Evolutionary conservation across 257 asterid species (phyloP), one percentile per base, ranked within the genome.

Genomic region (Coffea canephora): DNA sequence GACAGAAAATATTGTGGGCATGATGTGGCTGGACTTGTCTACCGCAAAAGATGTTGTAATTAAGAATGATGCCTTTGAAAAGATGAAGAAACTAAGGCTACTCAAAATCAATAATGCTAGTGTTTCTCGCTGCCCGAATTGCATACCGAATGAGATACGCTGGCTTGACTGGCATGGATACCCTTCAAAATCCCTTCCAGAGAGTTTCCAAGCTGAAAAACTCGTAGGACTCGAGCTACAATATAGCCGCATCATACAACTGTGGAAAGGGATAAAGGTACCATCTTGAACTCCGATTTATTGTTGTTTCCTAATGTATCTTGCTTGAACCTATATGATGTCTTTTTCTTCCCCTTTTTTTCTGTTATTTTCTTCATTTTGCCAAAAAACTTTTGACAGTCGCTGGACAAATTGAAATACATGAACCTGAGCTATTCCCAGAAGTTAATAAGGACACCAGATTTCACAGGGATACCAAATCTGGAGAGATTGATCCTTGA

Each of bases 361-460:
- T 31, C 0, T 31, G 31, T 31, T 0, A 31, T 31, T 31, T 31
- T 31, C 31, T 31, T 31, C 31, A 31, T 31, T 31, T 31, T 31
- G 31, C 31, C 31, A 31, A 31, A 31, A 27, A 31, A 31, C 31
- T 36, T 55, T 68, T 23, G 65, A 68, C 76, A 70, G 83, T 66
- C 52, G 25, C 66, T 83, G 54, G 64, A 48, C 64, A 62, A 69
- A 12, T 72, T 83, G 79, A 79, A 79, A 66, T 69, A 79, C 69
- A 64, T 83, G 77, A 72, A 83, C 69, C 83, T 83, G 6, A 79
- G 81, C 61, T 78, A 79, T 74, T 83, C 86, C 10, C 80, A 76
- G 10, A 73, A 77, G 64, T 65, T 75, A 25, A 48, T 52, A 61
- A 79, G 34, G 14, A 73, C 77, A 54, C 77, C 75, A 19, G 79